These are phyloP conservation scores for Termitomyces sp. DNA, from an alignment of 768 basidiomycete genomes.

Conservation along the genomic window DNA sequence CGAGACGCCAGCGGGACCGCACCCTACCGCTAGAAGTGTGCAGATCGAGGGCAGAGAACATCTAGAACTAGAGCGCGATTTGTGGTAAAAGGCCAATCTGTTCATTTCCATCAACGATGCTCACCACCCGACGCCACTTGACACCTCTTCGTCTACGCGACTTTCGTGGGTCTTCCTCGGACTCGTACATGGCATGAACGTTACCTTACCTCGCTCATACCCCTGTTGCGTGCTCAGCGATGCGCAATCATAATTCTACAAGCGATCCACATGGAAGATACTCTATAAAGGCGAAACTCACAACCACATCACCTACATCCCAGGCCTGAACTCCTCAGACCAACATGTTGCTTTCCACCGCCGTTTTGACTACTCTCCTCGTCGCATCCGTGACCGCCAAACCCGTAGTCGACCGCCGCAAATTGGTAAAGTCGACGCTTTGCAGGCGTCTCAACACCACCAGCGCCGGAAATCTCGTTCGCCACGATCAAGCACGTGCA, in stretches of 20 bases:
- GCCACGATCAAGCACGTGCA: constrained; percentile 46
- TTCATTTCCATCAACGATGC: no score
- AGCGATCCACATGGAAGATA: neutral
- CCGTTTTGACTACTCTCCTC: constrained; percentile 36
- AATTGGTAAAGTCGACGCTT: constrained; percentile 40
- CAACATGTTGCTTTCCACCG: constrained; percentile 31
- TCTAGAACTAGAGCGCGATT: neutral
- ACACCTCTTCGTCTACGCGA: no score
- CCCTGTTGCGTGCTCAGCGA: neutral
- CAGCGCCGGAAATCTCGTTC: constrained; percentile 40
- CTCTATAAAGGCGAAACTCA: neutral
- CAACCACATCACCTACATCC: neutral
- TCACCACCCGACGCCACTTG: neutral
- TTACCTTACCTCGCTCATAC: neutral
- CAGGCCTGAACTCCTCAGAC: neutral
- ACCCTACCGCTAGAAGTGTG: neutral
- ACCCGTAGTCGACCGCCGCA: constrained; percentile 33
- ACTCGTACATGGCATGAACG: neutral
- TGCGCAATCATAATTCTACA: neutral
- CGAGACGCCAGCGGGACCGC: no score
- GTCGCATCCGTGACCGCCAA: constrained; percentile 40
- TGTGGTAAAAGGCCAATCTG: no score
- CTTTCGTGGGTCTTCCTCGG: neutral
- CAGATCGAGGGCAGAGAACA: neutral
- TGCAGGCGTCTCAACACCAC: constrained; percentile 47